Percentiles rank a stretch among this genome's conserved stretches.
These are phyloP conservation scores for Salix dunnii DNA, from an alignment of 345 rosid genomes.

Conservation along the genomic window DNA sequence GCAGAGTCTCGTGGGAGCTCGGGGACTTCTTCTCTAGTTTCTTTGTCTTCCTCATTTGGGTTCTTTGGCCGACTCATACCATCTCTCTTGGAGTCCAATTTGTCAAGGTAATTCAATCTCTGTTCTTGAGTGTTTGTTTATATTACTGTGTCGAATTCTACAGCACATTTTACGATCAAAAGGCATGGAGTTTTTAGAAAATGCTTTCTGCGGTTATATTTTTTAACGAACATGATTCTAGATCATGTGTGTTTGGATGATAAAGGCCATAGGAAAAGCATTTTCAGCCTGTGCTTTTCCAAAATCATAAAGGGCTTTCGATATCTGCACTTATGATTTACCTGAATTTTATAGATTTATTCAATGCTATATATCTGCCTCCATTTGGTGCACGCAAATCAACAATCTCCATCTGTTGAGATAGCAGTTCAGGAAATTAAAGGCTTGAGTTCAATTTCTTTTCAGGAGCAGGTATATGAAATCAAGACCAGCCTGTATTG, in stretches of 20 bases:
- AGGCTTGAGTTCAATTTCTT: neutral
- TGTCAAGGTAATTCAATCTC: constrained; percentile 50
- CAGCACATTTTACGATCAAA: no score
- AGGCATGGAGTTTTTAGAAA: no score
- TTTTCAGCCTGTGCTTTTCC: neutral
- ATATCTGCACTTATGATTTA: no score
- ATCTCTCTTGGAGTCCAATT: constrained; percentile 55
- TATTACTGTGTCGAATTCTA: neutral
- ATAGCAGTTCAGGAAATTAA: neutral
- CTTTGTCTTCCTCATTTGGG: constrained; percentile 73
- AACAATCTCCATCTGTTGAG: neutral
- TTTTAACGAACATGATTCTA: neutral
- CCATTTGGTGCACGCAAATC: neutral
- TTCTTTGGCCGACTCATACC: constrained; percentile 95
- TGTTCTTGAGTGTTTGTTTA: neutral
- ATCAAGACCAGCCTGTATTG: constrained; percentile 56
- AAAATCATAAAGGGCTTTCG: neutral
- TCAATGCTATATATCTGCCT: neutral
- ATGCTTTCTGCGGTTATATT: no score
- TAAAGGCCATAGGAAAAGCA: neutral
- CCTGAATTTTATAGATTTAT: neutral
- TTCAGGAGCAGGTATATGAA: constrained; percentile 47
- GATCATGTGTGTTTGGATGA: no score
- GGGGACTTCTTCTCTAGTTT: constrained; percentile 49
- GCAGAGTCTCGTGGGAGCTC: constrained; percentile 71